Conservation (phyloP, 1,139 yeast species). For the Geotrichum fermentans region DNA sequence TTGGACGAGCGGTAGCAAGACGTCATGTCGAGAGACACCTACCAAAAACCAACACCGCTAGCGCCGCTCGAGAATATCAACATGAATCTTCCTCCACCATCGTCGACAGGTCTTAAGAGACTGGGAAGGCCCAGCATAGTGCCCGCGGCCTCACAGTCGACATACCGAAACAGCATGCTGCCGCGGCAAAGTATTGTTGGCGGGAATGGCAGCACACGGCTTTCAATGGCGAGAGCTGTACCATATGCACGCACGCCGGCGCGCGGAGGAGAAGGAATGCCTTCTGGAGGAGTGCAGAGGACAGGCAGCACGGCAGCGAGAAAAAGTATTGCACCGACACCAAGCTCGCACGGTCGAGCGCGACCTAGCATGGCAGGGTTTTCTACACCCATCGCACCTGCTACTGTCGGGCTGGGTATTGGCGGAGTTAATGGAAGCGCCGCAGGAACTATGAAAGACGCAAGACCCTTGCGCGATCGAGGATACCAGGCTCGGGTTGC, state of each 20-base stretch:
- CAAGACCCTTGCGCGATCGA: constrained; percentile 73
- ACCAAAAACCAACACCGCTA: neutral
- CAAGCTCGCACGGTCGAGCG: neutral
- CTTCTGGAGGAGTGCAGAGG: neutral
- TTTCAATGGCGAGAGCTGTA: neutral
- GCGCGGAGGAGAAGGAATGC: no score
- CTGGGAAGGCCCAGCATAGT: neutral
- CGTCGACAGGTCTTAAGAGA: neutral
- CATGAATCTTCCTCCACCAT: neutral
- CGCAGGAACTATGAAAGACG: constrained; percentile 42
- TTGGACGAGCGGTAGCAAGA: constrained; percentile 10
- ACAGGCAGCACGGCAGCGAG: neutral
- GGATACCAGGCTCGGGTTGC: constrained; percentile 62
- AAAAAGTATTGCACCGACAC: neutral
- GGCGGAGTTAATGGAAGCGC: no score
- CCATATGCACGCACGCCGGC: neutral
- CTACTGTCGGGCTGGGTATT: no score
- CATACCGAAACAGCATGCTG: neutral
- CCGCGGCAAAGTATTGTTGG: neutral
- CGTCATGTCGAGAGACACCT: neutral
- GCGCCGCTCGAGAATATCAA: neutral
- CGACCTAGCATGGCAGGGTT: neutral
- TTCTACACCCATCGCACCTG: no score
- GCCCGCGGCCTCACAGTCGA: neutral
- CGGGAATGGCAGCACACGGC: constrained; percentile 3